Conservation (phyloP, 2,329 filamentous ascomycete species). For the Endoconidiophora polonica region DNA sequence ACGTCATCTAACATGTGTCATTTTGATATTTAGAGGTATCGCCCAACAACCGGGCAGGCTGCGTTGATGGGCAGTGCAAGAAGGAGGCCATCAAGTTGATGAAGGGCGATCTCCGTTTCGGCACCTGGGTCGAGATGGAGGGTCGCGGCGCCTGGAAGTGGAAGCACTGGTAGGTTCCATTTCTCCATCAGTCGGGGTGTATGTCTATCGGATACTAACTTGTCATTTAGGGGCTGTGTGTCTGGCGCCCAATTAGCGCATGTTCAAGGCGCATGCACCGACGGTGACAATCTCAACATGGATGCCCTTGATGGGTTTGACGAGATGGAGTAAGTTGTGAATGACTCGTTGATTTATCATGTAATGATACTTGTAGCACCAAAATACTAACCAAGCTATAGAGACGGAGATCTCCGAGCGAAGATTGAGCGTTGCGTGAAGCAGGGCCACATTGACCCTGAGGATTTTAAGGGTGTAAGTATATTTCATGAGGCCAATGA, state of each 20-base stretch:
- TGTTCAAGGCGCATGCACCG: conserved; percentile 39
- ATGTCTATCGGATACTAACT: too few species aligned
- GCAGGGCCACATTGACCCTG: conserved; percentile 65
- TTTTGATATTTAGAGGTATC: conserved; percentile 42
- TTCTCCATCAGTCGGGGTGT: too few species aligned
- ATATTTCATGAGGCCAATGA: not conserved
- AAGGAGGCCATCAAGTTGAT: conserved; percentile 49
- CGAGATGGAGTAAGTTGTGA: conserved; percentile 40
- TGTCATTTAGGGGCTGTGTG: conserved; percentile 58
- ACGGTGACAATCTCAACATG: conserved; percentile 36
- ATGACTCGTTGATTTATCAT: conserved; percentile 8
- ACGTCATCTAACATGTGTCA: not conserved
- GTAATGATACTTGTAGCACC: not conserved
- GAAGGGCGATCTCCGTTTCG: conserved; percentile 68
- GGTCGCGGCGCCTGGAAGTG: conserved; percentile 53
- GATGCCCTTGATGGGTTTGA: conserved; percentile 67
- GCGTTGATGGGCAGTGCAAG: conserved; percentile 60
- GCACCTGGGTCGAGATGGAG: conserved; percentile 48
- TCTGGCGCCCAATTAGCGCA: conserved; percentile 59
- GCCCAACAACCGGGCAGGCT: conserved; percentile 55
- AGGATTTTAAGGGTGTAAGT: conserved; percentile 79
- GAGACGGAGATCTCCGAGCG: conserved; percentile 44
- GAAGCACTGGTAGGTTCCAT: conserved; percentile 61
- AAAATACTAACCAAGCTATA: conserved; percentile 18
- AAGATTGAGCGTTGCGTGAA: conserved; percentile 58